Conservation (phyloP, 768 basidiomycete species). For the Mycena amicta region DNA sequence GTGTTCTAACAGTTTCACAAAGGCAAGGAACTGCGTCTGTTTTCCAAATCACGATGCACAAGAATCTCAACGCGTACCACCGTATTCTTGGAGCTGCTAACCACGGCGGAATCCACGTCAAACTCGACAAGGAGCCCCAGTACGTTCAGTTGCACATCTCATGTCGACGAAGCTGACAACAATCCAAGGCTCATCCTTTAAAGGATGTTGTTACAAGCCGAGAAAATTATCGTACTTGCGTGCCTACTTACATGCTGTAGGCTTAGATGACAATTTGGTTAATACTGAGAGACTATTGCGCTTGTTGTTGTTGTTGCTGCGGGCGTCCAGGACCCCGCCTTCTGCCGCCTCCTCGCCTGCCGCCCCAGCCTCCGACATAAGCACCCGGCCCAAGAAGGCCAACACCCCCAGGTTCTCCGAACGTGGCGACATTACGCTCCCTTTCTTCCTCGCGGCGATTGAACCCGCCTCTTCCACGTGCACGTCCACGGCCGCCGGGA, state of each 20-base stretch:
- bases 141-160: no score
- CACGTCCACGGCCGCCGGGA: slow-evolving; percentile 43
- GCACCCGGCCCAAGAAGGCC: slow-evolving; percentile 78
- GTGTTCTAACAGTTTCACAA: slow-evolving; percentile 7
- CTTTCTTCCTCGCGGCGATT: slow-evolving; percentile 82
- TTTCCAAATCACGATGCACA: slow-evolving; percentile 97
- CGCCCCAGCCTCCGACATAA: slow-evolving; percentile 78
- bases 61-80: slow-evolving; percentile 96
- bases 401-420: slow-evolving; percentile 82
- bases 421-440: slow-evolving; percentile 83
- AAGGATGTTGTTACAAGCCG: no score
- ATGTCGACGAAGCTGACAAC: no score
- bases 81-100: slow-evolving; percentile 83
- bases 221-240: not conserved
- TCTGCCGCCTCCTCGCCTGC: slow-evolving; percentile 40
- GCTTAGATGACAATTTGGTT: no score
- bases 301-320: not conserved
- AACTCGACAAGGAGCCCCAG: slow-evolving; percentile 53
- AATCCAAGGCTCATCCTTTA: no score
- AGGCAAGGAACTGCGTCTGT: slow-evolving; percentile 90
- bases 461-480: slow-evolving; percentile 54
- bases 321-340: slow-evolving; percentile 21
- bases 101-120: slow-evolving; percentile 80
- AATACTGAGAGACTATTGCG: not conserved
- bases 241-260: not conserved